phyloP scores from a whole-genome alignment of 176 grass and related monocot species.

The Bothriochloa decipiens region DNA sequence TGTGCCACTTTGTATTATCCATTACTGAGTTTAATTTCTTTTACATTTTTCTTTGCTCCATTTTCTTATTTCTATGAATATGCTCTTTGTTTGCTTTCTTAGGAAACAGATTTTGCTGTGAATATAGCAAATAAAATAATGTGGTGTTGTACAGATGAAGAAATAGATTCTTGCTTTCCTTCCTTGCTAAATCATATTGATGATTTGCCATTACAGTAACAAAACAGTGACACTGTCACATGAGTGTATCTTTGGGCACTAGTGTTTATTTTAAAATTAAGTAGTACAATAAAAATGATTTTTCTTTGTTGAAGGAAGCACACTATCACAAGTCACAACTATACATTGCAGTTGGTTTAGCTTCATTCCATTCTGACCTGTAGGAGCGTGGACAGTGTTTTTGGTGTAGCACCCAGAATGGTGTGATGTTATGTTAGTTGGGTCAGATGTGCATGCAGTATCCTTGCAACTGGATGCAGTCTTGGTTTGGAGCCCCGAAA shows the following conservation, averaged over 20 bases:
- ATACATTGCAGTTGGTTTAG: neutral
- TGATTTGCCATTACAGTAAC: neutral
- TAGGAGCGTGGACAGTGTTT: neutral
- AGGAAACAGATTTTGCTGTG: neutral
- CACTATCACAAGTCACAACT: neutral
- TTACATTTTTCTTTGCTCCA: neutral
- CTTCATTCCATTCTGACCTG: neutral
- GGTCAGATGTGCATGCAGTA: neutral
- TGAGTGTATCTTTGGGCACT: neutral
- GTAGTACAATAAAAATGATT: neutral
- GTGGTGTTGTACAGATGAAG: neutral
- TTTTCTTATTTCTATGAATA: neutral
- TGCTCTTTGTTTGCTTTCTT: neutral
- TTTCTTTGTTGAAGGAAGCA: neutral
- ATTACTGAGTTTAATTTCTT: neutral
- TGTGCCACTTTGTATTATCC: neutral
- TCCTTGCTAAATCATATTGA: neutral
- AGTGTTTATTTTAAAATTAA: conserved; percentile 34
- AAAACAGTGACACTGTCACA: too few relatives aligned
- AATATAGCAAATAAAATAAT: neutral
- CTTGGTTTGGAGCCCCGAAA: neutral
- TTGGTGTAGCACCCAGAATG: neutral
- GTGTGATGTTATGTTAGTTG: neutral
- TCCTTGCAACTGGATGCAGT: neutral
- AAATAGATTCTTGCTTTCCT: neutral